Base-by-base conservation (phyloP, 371 early-diverging fungal genomes). In the Chytridiales sp. region DNA sequence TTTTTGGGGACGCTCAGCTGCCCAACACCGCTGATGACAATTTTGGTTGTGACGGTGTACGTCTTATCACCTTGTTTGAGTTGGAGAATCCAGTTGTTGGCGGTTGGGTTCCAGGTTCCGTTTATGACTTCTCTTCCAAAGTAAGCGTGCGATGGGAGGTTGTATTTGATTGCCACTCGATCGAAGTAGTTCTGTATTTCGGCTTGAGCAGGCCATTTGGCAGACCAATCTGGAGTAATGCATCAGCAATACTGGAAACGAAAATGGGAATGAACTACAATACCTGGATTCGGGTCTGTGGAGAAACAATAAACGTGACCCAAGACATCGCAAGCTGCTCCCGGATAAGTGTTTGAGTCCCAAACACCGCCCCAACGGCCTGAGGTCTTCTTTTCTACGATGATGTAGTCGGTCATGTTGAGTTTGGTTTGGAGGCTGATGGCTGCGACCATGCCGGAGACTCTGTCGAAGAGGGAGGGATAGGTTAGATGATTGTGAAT, bases 121-220 rank as follows among this genome's bases (percentile, higher is more conserved):
- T 19, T n/a, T 5, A 54, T 29, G 42, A 54, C 55, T 22, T 54
- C 55, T 4, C 41, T 54, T 3, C 55, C 41, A 22, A 54, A 81
- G 15, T 51, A 61, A 21, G 74, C 74, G 36, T 78, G 69, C n/a
- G 72, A 56, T 42, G 77, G 70, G 4, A 85, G 48, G 19, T 75
- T 59, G 49, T 81, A 66, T 26, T 83, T 78, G 17, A 64, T 49
- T 2, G 79, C 76, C 11, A 80, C 77, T 1, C 59, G 51, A 4
- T 73, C 70, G 49, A 82, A 50, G 46, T 85, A 85, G 1, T 53
- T 75, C 43, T 68, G 63, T 29, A 85, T 83, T 58, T 85, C 83
- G 21, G 66, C 21, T 42, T 76, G 80, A 4, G 67, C 55, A 17
- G 77, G 72, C 47, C 70, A 81, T 9, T 65, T 56, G 3, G 66